Evolutionary conservation across 1,284 basidiomycete species (phyloP).

Genomic region (Cryptococcus neoformans): DNA sequence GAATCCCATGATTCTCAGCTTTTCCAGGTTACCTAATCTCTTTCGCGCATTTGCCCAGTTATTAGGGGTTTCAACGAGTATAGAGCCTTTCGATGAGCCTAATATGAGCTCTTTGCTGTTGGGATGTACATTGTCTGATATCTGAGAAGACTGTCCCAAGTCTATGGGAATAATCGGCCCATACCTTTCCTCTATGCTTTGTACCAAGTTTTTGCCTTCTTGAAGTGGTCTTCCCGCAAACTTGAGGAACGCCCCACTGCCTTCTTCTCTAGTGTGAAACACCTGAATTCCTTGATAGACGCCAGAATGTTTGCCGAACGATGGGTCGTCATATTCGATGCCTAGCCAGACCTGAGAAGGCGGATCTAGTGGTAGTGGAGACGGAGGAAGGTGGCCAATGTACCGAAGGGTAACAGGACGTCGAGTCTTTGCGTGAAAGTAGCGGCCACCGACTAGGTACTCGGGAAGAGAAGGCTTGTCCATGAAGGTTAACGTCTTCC

Average conservation of each 20-base stretch:
- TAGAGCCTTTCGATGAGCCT: constrained; percentile 75
- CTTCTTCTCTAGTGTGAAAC: constrained; percentile 54
- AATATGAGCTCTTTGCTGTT: constrained; percentile 54
- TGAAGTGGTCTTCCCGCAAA: constrained; percentile 8
- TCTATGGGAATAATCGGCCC: constrained; percentile 12
- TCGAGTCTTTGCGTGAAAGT: constrained; percentile 32
- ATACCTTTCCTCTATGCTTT: constrained; percentile 73
- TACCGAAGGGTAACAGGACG: constrained; percentile 41
- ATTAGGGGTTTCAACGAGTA: constrained; percentile 70
- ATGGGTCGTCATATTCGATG: constrained; percentile 88
- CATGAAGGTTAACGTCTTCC: neutral
- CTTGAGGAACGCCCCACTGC: constrained; percentile 46
- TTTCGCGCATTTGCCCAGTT: constrained; percentile 71
- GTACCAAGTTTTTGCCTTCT: constrained; percentile 67
- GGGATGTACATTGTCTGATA: no score
- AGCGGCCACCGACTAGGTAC: constrained; percentile 24
- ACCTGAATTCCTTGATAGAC: constrained; percentile 71
- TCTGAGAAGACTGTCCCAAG: constrained; percentile 8
- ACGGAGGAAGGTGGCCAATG: constrained; percentile 34
- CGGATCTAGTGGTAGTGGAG: neutral
- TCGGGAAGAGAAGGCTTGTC: neutral
- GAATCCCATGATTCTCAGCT: constrained; percentile 72
- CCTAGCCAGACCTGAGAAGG: constrained; percentile 66
- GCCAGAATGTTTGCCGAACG: constrained; percentile 83
- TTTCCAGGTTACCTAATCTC: constrained; percentile 65